Base-by-base conservation (phyloP, 768 basidiomycete species). In the Rhizopogon rudus region DNA sequence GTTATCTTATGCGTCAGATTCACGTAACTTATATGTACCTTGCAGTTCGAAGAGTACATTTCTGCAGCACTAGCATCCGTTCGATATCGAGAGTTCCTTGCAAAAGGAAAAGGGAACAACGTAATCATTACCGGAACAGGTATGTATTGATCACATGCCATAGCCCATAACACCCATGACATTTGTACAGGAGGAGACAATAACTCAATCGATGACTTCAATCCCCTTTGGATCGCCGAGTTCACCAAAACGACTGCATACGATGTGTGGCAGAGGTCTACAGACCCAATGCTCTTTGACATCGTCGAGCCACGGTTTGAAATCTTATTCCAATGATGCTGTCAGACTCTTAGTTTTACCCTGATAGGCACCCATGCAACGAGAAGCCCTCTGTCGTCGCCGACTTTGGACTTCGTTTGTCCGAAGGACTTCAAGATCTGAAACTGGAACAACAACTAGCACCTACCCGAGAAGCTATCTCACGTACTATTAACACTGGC, bases 371-470 rank as follows among this genome's bases (percentile, higher is more conserved):
- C 70, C 96, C 96, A 40, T 97, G 95, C 68, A 91, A 86, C 56
- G 91, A 92, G 61, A 92, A 91, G 65, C 88, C 91, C 0, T 89
- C 90, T 13, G 84, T 91, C 1, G 88, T 98, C 4, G 80, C 93
- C 5, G 97, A 99, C 63, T 86, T 99, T 37, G 90, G 95, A 8
- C 77, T 98, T 4, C 87, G 95, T 9, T 80, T 99, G 25, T 84
- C 88, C 55, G 95, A 98, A 72, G 94, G 95, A 2, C 82, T 98
- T 16, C 93, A 97, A 66, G 96, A 98, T 29, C 80, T 99, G 51
- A 92, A 90, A 67, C 71, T 98, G 4, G 91, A 97, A 33, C 89
- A 97, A 69, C 92, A 94, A 62, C 81, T 97, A n/a, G 93, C 87
- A 5, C 93, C 96, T 2, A 88, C 94, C 1, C 82, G 92, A 7